These are phyloP conservation scores for Anaeramoeba ignava DNA, from an alignment of 78 protist species.

Conservation along the genomic window DNA sequence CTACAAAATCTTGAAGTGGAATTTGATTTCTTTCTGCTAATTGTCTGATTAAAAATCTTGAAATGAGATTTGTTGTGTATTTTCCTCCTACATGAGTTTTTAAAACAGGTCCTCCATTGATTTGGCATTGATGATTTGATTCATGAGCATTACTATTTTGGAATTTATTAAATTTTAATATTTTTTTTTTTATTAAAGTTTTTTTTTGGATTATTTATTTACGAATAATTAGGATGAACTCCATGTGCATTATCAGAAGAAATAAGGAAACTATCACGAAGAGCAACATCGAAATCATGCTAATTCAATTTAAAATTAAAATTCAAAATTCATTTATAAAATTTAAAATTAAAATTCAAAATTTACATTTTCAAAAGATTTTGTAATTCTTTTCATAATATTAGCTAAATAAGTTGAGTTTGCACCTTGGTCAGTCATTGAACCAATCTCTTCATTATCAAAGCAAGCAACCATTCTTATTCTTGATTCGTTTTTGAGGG, in stretches of 20 bases:
- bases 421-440: not conserved
- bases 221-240: not conserved
- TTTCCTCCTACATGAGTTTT: not conserved
- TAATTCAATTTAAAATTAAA: too few relatives aligned
- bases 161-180: too few relatives aligned
- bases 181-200: too few relatives aligned
- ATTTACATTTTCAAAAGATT: too few relatives aligned
- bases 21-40: not conserved
- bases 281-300: not conserved
- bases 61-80: not conserved
- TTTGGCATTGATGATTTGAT: not conserved
- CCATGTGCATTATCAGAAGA: not conserved
- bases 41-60: not conserved
- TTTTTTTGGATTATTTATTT: too few relatives aligned
- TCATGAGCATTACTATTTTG: too few relatives aligned
- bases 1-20: not conserved
- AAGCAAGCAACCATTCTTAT: not conserved
- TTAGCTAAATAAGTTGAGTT: not conserved
- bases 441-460: constrained; percentile 1
- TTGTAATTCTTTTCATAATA: not conserved
- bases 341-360: too few relatives aligned
- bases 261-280: not conserved
- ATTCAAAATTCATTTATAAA: too few relatives aligned
- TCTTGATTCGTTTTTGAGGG: not conserved
- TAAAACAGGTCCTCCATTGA: not conserved